phyloP scores from a whole-genome alignment of 371 early-diverging fungal genomes.

The Mucor circinelloides region DNA sequence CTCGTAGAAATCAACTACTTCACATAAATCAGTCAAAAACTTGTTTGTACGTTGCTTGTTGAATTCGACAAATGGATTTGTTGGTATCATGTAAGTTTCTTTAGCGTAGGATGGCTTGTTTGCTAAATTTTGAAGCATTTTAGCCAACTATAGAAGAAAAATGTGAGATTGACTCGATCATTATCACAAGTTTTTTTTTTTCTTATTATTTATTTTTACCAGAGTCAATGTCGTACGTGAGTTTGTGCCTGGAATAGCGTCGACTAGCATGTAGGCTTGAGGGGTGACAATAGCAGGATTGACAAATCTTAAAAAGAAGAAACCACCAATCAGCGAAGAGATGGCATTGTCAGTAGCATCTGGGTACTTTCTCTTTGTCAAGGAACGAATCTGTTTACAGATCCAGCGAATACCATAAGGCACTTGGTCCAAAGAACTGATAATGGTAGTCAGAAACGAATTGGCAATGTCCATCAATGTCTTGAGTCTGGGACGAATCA shows the following conservation, averaged over 20 bases:
- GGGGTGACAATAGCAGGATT: conserved; percentile 96
- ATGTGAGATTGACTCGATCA: not conserved
- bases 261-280: conserved; percentile 87
- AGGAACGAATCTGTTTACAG: conserved; percentile 90
- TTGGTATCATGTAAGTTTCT: conserved; percentile 89
- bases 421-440: conserved; percentile 74
- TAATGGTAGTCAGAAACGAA: conserved; percentile 78
- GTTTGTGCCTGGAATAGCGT: conserved; percentile 70
- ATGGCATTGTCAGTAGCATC: conserved; percentile 81
- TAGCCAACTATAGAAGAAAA: conserved; percentile 65
- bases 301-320: conserved; percentile 92
- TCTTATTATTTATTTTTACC: conserved; percentile 15
- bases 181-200: not conserved
- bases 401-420: conserved; percentile 97
- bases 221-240: conserved; percentile 85
- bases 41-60: conserved; percentile 85
- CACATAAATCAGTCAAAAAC: conserved; percentile 90
- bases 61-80: conserved; percentile 88
- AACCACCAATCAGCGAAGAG: conserved; percentile 91
- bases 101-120: conserved; percentile 94
- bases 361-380: conserved; percentile 87
- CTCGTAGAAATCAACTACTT: conserved; percentile 95
- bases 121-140: conserved; percentile 92
- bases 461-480: conserved; percentile 82
- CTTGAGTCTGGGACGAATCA: conserved; percentile 75